phyloP scores from a whole-genome alignment of 495 filamentous ascomycete genomes.

The Jackrogersella minutella region DNA sequence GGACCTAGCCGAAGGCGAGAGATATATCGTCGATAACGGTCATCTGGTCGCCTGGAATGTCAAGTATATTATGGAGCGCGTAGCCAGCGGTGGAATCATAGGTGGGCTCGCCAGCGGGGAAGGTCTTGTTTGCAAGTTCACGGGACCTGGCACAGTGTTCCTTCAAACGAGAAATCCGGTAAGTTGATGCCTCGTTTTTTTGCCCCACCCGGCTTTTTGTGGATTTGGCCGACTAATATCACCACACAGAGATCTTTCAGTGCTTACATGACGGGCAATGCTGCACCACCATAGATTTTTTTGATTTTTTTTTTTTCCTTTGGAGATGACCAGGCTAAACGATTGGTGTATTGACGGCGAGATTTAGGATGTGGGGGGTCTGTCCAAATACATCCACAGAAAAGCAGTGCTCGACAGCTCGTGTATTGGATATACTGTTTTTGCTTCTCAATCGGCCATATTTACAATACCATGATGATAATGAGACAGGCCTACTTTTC shows the following conservation, averaged over 20 bases:
- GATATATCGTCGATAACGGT: conserved; percentile 93
- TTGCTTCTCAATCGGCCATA: background rate
- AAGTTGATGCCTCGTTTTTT: conserved; percentile 38
- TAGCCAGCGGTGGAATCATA: conserved; percentile 87
- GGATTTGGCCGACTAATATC: conserved; percentile 20
- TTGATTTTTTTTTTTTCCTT: background rate
- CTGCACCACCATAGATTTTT: conserved; percentile 40
- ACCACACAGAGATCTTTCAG: conserved; percentile 52
- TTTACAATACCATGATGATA: background rate
- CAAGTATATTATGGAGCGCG: conserved; percentile 88
- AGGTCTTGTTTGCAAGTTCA: conserved; percentile 92
- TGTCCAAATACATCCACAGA: conserved; percentile 1
- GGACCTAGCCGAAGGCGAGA: conserved; percentile 82
- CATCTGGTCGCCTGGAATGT: conserved; percentile 98
- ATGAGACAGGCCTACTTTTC: background rate
- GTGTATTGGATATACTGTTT: conserved; percentile 25
- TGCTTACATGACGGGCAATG: conserved; percentile 57
- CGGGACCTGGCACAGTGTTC: conserved; percentile 90
- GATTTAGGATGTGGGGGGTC: background rate
- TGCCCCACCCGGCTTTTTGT: background rate
- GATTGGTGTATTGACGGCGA: background rate
- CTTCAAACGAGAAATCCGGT: conserved; percentile 90
- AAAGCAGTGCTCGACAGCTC: background rate
- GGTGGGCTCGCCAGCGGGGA: conserved; percentile 80
- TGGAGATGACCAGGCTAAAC: background rate